A percentile compares a stretch with the other conserved stretches of the same genome.
These are phyloP conservation scores for Aspergillus texensis DNA, from an alignment of 2,329 filamentous ascomycete genomes.

Conservation along the genomic window DNA sequence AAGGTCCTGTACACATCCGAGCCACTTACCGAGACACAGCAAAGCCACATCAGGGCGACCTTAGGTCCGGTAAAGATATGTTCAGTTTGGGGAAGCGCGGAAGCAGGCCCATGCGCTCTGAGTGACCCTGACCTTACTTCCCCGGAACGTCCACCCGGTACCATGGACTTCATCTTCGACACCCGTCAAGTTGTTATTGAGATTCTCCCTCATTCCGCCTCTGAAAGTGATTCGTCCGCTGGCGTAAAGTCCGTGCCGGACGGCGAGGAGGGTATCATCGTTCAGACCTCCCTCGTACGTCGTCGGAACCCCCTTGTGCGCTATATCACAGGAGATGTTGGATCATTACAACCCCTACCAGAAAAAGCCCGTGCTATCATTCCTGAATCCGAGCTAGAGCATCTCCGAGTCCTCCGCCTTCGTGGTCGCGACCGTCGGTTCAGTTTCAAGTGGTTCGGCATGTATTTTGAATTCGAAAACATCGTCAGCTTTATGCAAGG, in stretches of 20 bases:
- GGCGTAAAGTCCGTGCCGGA: slow-evolving; percentile 24
- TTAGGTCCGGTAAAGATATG: slow-evolving; percentile 40
- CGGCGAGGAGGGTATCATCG: slow-evolving; percentile 42
- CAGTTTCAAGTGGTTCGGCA: slow-evolving; percentile 48
- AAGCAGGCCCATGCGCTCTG: slow-evolving; percentile 46
- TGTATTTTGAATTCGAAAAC: slow-evolving; percentile 42
- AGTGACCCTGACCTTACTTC: slow-evolving; percentile 35
- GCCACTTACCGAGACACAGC: slow-evolving; percentile 37
- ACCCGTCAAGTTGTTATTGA: slow-evolving; percentile 42
- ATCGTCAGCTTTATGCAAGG: slow-evolving; percentile 29
- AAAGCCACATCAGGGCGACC: slow-evolving; percentile 31
- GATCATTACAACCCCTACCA: slow-evolving; percentile 43
- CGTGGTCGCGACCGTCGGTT: slow-evolving; percentile 47
- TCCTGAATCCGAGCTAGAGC: slow-evolving; percentile 20
- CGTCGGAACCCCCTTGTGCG: slow-evolving; percentile 49
- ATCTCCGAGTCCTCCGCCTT: slow-evolving; percentile 42
- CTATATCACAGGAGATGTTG: slow-evolving; percentile 49
- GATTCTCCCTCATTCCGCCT: slow-evolving; percentile 31
- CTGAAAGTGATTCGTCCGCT: slow-evolving; percentile 3
- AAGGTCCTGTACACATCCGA: slow-evolving; percentile 54
- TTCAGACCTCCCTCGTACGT: slow-evolving; percentile 47
- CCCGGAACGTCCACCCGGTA: slow-evolving; percentile 10
- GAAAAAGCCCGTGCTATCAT: slow-evolving; percentile 17
- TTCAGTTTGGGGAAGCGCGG: slow-evolving; percentile 48
- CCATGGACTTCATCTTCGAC: slow-evolving; percentile 45